Evolutionary conservation across 345 rosid species (phyloP), one percentile per base, ranked within the genome.

Genomic region (Acer campestre): DNA sequence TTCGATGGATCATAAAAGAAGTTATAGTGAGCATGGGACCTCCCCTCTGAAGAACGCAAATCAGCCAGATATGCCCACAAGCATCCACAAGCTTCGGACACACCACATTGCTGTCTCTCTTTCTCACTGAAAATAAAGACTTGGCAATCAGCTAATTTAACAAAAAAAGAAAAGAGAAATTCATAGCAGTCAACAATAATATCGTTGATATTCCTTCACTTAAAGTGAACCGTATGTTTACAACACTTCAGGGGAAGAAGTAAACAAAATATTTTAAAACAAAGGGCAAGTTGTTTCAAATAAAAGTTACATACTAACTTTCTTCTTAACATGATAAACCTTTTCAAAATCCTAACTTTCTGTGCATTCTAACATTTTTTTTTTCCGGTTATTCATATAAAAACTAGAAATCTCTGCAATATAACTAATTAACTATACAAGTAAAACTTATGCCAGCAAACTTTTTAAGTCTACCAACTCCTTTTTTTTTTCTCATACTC

Each of bases 41-140:
- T 86, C 72, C 88, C 91, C 74, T 75, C 83, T 0, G 75, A 82
- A 71, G 85, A 81, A 81, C 98, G 98, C 82, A 90, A 38, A 91
- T 92, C 90, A 75, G 88, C 85, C 83, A 96, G 80, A 84, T 96
- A 96, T 20, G 88, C 84, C 99, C 99, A 96, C 86, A 94, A 25
- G 77, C 98, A 96, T 77, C 97, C 98, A 82, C 94, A 90, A 55
- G 82, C 82, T 80, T 91, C 98, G 55, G 88, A 76, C 7, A 87
- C 81, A 75, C 90, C 87, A 84, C 86, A 88, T 68, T 84, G 87
- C 67, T 94, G 86, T 82, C 98, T 86, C 86, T 96, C 99, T 83
- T 84, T 93, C 87, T 96, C 99, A 87, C 99, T 96, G 90, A 71
- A 85, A 79, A 44, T 80, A 23, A 72, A 83, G 20, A 61, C 40